Evolutionary conservation across 1,284 basidiomycete species (phyloP).

Genomic region (Malassezia sp.): DNA sequence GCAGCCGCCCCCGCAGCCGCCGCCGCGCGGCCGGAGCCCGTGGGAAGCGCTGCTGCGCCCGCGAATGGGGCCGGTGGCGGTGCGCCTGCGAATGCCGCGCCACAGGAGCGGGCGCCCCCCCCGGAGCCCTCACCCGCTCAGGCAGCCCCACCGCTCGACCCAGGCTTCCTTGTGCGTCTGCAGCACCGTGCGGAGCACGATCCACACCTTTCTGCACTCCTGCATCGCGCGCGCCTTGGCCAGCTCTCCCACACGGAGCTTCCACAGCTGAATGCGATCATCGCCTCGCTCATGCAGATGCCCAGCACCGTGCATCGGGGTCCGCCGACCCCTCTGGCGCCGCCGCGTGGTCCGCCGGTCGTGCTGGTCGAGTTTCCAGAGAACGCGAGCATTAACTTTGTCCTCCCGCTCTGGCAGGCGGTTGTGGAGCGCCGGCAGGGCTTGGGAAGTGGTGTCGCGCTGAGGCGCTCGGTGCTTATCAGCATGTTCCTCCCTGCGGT

Average conservation of each 20-base stretch:
- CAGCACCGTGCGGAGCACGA: constrained; percentile 14
- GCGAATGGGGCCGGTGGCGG: not conserved
- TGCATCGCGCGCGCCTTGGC: constrained; percentile 9
- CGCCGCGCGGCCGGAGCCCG: not conserved
- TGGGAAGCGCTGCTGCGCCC: not conserved
- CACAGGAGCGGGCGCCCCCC: too few relatives aligned
- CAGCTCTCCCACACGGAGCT: constrained; percentile 5
- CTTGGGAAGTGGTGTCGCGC: too few relatives aligned
- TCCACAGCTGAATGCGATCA: constrained; percentile 10
- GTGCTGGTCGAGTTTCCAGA: constrained; percentile 44
- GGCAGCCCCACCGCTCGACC: constrained; percentile 5
- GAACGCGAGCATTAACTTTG: constrained; percentile 37
- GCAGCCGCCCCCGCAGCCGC: not conserved
- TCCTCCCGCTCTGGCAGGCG: constrained; percentile 39
- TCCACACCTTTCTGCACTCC: constrained; percentile 8
- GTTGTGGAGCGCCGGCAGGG: constrained; percentile 27
- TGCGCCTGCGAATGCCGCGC: too few relatives aligned
- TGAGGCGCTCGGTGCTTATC: constrained; percentile 21
- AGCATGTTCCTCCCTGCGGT: constrained; percentile 34
- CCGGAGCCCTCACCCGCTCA: too few relatives aligned
- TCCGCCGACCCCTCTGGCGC: not conserved
- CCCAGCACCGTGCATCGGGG: too few relatives aligned
- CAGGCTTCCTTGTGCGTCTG: constrained; percentile 7
- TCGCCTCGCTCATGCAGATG: constrained; percentile 6
- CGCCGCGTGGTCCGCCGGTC: constrained; percentile 26